Evolutionary conservation across 345 rosid genomes (phyloP).

Genomic region (Pistacia integerrima): DNA sequence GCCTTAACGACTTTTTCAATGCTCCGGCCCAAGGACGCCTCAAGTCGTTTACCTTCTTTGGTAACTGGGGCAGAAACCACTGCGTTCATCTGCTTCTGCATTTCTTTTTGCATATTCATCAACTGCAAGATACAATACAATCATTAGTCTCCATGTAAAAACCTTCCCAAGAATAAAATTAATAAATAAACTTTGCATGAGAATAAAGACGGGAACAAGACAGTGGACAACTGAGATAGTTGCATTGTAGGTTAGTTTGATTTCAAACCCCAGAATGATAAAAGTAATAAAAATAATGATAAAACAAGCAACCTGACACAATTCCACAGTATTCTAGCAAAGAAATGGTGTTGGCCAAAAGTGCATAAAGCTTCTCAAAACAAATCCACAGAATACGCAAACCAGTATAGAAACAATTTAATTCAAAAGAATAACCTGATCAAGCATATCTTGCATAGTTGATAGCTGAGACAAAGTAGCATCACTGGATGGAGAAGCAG

Average conservation of each 20-base stretch:
- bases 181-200: background rate
- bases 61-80: conserved; percentile 54
- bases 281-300: background rate
- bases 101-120: conserved; percentile 55
- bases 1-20: conserved; percentile 65
- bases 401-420: background rate
- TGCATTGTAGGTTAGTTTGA: background rate
- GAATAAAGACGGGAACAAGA: background rate
- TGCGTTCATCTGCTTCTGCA: conserved; percentile 66
- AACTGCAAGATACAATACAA: conserved; percentile 38
- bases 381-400: conserved; percentile 2
- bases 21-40: conserved; percentile 58
- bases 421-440: conserved; percentile 48
- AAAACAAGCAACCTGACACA: background rate
- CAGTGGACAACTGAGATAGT: background rate
- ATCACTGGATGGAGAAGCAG: conserved; percentile 42
- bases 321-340: background rate
- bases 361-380: background rate
- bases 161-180: background rate
- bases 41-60: conserved; percentile 67
- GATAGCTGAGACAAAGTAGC: conserved; percentile 44
- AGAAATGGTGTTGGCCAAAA: conserved; percentile 6
- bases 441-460: conserved; percentile 56
- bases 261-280: conserved; percentile 1
- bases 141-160: background rate